phyloP scores from a whole-genome alignment of 2,329 filamentous ascomycete genomes.

The Arthrobotrys entomopaga region DNA sequence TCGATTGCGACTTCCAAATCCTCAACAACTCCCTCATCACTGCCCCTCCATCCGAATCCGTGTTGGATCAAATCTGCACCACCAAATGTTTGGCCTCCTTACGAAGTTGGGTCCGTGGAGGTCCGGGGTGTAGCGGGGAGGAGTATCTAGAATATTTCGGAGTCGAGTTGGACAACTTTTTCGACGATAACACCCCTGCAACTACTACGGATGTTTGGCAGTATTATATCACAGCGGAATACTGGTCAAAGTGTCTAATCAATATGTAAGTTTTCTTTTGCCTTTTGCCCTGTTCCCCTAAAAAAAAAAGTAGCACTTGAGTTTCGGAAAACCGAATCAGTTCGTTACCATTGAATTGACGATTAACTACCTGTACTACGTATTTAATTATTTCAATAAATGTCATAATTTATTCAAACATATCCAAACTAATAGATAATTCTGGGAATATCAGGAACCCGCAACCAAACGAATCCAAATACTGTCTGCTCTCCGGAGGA shows the following conservation, averaged over 20 bases:
- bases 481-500: slow-evolving; percentile 17
- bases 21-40: slow-evolving; percentile 18
- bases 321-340: no score
- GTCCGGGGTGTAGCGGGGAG: slow-evolving; percentile 31
- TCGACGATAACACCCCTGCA: background rate
- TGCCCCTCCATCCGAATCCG: background rate
- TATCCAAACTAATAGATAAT: background rate
- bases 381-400: no score
- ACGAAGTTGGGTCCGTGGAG: slow-evolving; percentile 31
- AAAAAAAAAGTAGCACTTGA: no score
- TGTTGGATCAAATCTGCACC: slow-evolving; percentile 28
- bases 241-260: slow-evolving; percentile 26
- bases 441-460: background rate
- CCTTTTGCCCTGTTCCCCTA: no score
- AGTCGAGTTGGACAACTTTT: slow-evolving; percentile 10
- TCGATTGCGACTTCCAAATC: slow-evolving; percentile 30
- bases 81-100: slow-evolving; percentile 18
- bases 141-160: slow-evolving; percentile 36
- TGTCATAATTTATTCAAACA: background rate
- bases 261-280: slow-evolving; percentile 19
- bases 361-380: no score
- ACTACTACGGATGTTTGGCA: slow-evolving; percentile 19
- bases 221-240: slow-evolving; percentile 41
- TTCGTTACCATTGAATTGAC: no score
- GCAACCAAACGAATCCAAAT: slow-evolving; percentile 13